Percentiles rank a stretch among this genome's conserved stretches.
Conservation (phyloP, 2,329 filamentous ascomycete genomes). For the Arthrobotrys sinensis region DNA sequence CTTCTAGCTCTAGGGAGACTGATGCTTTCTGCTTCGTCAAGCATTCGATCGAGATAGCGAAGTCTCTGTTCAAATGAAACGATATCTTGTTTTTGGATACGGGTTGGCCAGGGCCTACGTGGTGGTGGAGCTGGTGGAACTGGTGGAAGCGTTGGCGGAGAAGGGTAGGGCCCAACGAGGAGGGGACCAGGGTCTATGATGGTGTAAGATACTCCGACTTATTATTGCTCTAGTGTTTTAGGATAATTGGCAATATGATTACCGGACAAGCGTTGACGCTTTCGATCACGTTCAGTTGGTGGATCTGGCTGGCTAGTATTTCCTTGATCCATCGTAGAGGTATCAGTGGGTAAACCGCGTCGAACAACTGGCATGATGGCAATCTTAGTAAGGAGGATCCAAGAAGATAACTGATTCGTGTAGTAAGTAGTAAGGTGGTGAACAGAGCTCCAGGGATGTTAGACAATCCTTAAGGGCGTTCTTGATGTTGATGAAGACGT, state of each 20-base stretch:
- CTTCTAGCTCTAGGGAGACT: not conserved
- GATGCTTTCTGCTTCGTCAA: not conserved
- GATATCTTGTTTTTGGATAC: not conserved
- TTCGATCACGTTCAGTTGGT: not conserved
- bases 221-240: not conserved
- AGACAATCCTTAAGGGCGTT: not conserved
- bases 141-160: not conserved
- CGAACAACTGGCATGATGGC: not conserved
- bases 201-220: not conserved
- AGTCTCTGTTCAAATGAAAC: not conserved
- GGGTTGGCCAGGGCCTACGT: slow-evolving; percentile 5
- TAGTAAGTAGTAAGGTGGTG: not conserved
- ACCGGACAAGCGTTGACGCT: slow-evolving; percentile 16
- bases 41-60: not conserved
- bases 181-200: not conserved
- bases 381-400: too few relatives aligned
- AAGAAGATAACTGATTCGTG: too few relatives aligned
- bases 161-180: not conserved
- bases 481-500: not conserved
- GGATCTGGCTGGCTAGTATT: not conserved
- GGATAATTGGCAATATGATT: not conserved
- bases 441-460: not conserved
- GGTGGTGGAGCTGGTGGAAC: not conserved
- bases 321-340: not conserved
- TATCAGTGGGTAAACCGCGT: not conserved